A percentile compares a stretch with the other conserved stretches of the same genome.
phyloP scores from a whole-genome alignment of 441 rosid species.

The Croton setiger region DNA sequence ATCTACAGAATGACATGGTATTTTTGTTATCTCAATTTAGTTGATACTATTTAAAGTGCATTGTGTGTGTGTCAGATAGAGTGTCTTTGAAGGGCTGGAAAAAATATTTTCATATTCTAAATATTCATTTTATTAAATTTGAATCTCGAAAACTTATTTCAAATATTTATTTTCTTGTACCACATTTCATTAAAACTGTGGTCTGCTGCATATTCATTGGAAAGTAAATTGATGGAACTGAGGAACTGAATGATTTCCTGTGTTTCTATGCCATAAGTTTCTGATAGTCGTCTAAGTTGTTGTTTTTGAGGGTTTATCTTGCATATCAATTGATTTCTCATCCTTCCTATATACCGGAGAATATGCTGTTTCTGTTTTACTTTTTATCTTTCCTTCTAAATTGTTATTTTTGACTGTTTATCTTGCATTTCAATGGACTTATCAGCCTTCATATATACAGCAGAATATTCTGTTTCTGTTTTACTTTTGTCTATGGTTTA shows the following conservation, averaged over 20 bases:
- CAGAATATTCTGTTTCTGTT: no score
- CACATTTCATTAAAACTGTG: neutral
- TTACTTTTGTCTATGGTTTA: no score
- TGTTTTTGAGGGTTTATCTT: neutral
- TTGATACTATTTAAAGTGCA: neutral
- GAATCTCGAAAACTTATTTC: neutral
- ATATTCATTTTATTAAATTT: neutral
- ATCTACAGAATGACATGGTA: neutral
- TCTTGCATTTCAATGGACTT: no score
- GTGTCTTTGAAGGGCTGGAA: no score
- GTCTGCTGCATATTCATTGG: neutral
- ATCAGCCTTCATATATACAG: no score
- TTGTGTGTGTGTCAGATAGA: no score
- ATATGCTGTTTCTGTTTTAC: neutral
- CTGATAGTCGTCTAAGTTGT: neutral
- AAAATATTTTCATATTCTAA: no score
- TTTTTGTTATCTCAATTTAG: neutral
- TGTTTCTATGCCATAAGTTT: neutral
- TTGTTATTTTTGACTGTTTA: no score
- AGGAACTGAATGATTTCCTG: neutral
- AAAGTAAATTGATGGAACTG: neutral
- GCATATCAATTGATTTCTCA: neutral
- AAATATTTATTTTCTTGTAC: neutral
- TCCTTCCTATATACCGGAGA: neutral
- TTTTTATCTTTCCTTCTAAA: neutral